These are phyloP conservation scores for Metschnikowia baotianmanensis DNA, from an alignment of 805 yeast species.

Conservation along the genomic window DNA sequence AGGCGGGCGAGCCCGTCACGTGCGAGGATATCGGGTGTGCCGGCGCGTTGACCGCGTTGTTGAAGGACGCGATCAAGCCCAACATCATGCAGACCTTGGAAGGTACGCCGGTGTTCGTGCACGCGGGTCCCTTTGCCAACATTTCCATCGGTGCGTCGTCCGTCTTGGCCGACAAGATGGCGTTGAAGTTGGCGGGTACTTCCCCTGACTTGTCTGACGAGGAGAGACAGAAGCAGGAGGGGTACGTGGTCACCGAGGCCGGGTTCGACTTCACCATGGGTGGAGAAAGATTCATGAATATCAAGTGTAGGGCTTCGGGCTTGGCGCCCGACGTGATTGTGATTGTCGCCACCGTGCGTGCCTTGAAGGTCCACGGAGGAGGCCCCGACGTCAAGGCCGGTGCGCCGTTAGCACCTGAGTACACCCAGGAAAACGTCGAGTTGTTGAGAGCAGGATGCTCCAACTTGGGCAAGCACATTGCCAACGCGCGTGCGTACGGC, in stretches of 20 bases:
- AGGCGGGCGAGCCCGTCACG: conserved; percentile 69
- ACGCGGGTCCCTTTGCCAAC: conserved; percentile 88
- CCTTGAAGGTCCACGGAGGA: conserved; percentile 84
- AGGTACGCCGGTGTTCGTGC: conserved; percentile 85
- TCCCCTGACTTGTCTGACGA: conserved; percentile 43
- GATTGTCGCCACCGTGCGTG: conserved; percentile 81
- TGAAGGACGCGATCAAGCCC: conserved; percentile 82
- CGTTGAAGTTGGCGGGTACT: conserved; percentile 75
- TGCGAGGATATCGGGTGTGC: conserved; percentile 85
- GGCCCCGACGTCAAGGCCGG: conserved; percentile 89
- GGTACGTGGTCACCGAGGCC: conserved; percentile 83
- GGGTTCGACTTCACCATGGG: conserved; percentile 93
- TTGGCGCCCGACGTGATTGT: conserved; percentile 74
- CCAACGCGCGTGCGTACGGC: conserved; percentile 68
- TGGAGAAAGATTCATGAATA: conserved; percentile 82
- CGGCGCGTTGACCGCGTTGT: conserved; percentile 78
- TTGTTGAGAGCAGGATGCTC: conserved; percentile 68
- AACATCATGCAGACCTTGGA: conserved; percentile 85
- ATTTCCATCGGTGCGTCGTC: conserved; percentile 86
- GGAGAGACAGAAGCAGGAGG: conserved; percentile 50
- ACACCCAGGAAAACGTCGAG: conserved; percentile 68
- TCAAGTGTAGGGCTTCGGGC: conserved; percentile 81
- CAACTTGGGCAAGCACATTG: conserved; percentile 73
- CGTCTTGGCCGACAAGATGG: conserved; percentile 76
- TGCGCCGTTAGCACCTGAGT: conserved; percentile 70